phyloP scores from a whole-genome alignment of 164 flowering plant genomes.

The Cinnamomum micranthum region DNA sequence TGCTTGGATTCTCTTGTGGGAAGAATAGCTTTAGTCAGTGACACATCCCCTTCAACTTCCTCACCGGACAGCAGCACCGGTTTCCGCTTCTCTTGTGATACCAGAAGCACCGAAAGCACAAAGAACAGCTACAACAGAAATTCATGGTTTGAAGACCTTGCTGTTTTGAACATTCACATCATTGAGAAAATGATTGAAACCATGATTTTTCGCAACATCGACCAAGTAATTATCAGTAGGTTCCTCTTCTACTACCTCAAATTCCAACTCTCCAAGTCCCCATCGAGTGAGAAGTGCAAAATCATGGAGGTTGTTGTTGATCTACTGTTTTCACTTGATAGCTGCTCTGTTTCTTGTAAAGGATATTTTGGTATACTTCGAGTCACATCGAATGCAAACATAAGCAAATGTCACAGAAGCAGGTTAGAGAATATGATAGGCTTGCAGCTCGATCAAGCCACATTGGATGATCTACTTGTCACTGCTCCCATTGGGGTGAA shows the following conservation, averaged over 20 bases:
- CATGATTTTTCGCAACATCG: constrained; percentile 43
- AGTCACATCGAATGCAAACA: constrained; percentile 29
- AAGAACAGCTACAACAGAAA: constrained; percentile 21
- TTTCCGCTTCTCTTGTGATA: constrained; percentile 41
- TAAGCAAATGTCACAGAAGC: constrained; percentile 34
- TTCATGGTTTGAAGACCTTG: constrained; percentile 81
- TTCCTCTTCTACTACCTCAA: constrained; percentile 64
- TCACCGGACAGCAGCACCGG: constrained; percentile 40
- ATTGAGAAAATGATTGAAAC: constrained; percentile 27
- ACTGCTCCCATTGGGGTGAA: constrained; percentile 48
- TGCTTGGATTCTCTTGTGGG: constrained; percentile 34
- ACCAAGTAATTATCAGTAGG: constrained; percentile 38
- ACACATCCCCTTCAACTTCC: constrained; percentile 30
- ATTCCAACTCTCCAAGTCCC: constrained; percentile 28
- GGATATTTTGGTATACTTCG: constrained; percentile 52
- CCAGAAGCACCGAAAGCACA: constrained; percentile 38
- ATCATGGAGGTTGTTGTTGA: constrained; percentile 36
- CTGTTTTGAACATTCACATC: constrained; percentile 25
- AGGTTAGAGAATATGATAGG: constrained; percentile 71
- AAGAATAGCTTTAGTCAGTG: constrained; percentile 25
- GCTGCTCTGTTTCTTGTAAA: constrained; percentile 44
- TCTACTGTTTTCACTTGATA: constrained; percentile 48
- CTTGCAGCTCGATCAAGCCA: constrained; percentile 58
- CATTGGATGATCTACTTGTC: constrained; percentile 63
- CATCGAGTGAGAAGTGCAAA: constrained; percentile 32